Base-by-base conservation (phyloP, 257 asterid genomes). In the Ophiorrhiza pumila region DNA sequence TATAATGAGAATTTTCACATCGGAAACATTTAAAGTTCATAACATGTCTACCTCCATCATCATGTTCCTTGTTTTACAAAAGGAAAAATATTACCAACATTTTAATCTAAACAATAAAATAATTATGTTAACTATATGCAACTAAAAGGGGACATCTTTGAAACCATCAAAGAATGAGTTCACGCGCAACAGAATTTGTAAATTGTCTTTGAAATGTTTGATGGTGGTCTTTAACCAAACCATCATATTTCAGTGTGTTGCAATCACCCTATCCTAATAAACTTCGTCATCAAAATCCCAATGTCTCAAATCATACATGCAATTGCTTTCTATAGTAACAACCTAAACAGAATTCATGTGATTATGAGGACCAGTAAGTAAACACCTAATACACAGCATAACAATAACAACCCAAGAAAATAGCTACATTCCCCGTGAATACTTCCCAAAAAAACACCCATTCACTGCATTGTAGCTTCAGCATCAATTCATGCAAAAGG, bases 21-120 rank as follows among this genome's bases (percentile, higher is more conserved):
- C n/a, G 39, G 47, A 45, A 68, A 31, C 60, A 46, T 27, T 20
- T 65, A 1, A 11, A 14, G 43, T 15, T 45, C 43, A 53, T 3
- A 4, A 23, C n/a, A 22, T 34, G 39, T 25, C 71, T 17, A 67
- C 55, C 72, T 52, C 53, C 22, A 69, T 34, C 49, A 59, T 72
- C 59, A 59, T 6, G 27, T 22, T n/a, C 17, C 5, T 5, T 12
- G 18, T 47, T 7, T 2, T n/a, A 6, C 9, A 60, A 27, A 31
- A 14, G 2, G 23, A 10, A 46, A 22, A 17, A 4, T 13, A 60
- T 18, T 5, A 20, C 61, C 27, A 45, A 46, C 35, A 37, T 65
- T 13, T 65, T 29, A 32, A 13, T 42, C 45, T 60, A 42, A 31
- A 45, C 12, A 42, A 13, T 23, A 12, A 23, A 15, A 42, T 25